phyloP scores from a whole-genome alignment of 2,329 filamentous ascomycete genomes.

The Colletotrichum graminicola region DNA sequence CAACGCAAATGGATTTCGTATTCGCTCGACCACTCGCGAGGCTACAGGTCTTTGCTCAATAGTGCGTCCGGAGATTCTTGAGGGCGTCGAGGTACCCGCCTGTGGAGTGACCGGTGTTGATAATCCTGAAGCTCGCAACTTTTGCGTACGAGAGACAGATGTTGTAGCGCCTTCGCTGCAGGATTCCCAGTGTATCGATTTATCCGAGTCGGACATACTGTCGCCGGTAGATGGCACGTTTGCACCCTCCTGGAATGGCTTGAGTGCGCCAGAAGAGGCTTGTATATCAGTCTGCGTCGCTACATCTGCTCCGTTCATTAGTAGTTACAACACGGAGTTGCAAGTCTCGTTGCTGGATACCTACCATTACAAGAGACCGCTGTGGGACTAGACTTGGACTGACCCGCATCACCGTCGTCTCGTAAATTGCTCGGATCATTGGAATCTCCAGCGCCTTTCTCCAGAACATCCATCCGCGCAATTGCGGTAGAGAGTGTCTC shows the following conservation, averaged over 20 bases:
- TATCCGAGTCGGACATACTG: background rate
- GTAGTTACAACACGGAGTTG: background rate
- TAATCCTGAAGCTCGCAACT: background rate
- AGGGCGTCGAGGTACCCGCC: background rate
- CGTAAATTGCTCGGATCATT: background rate
- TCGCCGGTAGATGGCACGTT: background rate
- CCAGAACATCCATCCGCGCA: background rate
- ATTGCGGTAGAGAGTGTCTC: slow-evolving; percentile 7
- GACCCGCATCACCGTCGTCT: background rate
- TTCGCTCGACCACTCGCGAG: background rate
- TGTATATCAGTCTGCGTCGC: background rate
- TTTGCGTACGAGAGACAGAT: background rate
- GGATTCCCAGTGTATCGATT: slow-evolving; percentile 5
- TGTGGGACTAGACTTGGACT: background rate
- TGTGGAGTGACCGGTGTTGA: background rate
- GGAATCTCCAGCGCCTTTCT: background rate
- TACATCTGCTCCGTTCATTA: background rate
- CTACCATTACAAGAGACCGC: background rate
- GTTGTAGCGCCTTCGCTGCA: background rate
- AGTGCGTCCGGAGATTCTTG: background rate
- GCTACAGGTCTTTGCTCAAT: too few relatives aligned
- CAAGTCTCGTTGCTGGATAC: background rate
- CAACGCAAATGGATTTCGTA: background rate
- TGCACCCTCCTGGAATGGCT: too few relatives aligned
- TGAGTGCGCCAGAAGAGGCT: background rate